Evolutionary conservation across 2,329 filamentous ascomycete species (phyloP), one percentile per base, ranked within the genome.

Genomic region (Parafenestella ontariensis): DNA sequence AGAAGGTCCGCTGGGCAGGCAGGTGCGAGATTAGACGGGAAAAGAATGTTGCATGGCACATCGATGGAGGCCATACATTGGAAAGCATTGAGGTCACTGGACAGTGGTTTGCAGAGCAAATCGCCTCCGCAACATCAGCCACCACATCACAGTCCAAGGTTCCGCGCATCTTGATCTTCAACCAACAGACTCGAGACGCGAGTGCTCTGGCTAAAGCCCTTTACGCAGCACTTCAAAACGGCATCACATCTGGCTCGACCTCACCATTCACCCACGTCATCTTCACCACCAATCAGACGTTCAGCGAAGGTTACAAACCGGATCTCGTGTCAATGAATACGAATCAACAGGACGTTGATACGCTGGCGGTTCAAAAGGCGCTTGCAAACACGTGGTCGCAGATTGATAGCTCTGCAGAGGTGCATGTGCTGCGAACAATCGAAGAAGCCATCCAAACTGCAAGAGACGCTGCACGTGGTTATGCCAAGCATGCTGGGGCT

Each of bases 101-200:
- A 3, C 81, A 81, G 61, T 97, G 93, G 93, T 94, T 94, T 66
- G 85, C 84, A 7, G 70, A 74, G 40, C 74, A 64, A 58, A 76
- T 70, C 33, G 61, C 68, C 11, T 65, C 73, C 15, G 73, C 75
- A 40, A 72, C 74, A 10, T 68, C 74, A 5, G 65, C 74, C 6
- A 54, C 54, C n/a, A 59, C 56, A 62, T 47, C 49, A 20, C 49
- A 60, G 4, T 48, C 52, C 11, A 50, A 56, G 18, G 49, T 58
- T 9, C 69, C 78, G 5, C 79, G 91, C 0, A 80, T 89, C 52
- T 78, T 98, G 41, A 83, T 98, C 43, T 98, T 98, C 81, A 97
- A 97, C 75, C 94, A 97, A 75, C 92, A 96, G 70, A 92, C 91
- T 9, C 86, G 92, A 28, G 88, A 96, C 68, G 90, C 90, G 5